These are phyloP conservation scores for Boletus edulis DNA, from an alignment of 768 basidiomycete genomes.

Conservation along the genomic window DNA sequence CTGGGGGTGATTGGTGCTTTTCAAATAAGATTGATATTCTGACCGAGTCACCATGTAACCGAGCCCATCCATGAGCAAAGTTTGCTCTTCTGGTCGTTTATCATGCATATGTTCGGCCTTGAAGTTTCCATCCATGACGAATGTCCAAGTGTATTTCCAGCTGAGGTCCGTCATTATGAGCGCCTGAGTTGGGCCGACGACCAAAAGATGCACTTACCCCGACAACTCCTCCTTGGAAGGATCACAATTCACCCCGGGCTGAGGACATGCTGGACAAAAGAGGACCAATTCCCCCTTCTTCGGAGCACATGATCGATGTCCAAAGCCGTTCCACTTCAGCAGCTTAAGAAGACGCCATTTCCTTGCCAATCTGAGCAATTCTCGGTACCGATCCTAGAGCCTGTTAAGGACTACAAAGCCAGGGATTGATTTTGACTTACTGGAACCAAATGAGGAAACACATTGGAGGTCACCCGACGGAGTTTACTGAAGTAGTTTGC, in stretches of 20 bases:
- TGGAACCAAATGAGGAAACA: neutral
- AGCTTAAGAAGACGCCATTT: conserved; percentile 20
- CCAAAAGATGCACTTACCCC: no score
- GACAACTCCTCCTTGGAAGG: no score
- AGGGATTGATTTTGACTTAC: neutral
- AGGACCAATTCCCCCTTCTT: neutral
- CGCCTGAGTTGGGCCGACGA: no score
- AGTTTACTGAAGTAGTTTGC: conserved; percentile 6
- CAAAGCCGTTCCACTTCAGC: conserved; percentile 18
- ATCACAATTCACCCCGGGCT: neutral
- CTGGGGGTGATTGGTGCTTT: no score
- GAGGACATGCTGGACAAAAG: conserved; percentile 29
- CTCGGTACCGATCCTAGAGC: conserved; percentile 15
- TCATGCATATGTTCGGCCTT: neutral
- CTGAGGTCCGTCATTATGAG: no score
- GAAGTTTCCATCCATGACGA: no score
- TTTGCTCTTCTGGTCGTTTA: neutral
- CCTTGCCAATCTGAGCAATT: conserved; percentile 9
- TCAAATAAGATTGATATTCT: no score
- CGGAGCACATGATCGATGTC: neutral
- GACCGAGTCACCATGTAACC: neutral
- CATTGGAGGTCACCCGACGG: neutral
- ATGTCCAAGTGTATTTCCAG: neutral
- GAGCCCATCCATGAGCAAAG: neutral
- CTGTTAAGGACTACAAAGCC: no score